Percentiles rank a stretch among this genome's conserved stretches.
phyloP scores from a whole-genome alignment of 1,284 basidiomycete species.

The Malassezia nana region DNA sequence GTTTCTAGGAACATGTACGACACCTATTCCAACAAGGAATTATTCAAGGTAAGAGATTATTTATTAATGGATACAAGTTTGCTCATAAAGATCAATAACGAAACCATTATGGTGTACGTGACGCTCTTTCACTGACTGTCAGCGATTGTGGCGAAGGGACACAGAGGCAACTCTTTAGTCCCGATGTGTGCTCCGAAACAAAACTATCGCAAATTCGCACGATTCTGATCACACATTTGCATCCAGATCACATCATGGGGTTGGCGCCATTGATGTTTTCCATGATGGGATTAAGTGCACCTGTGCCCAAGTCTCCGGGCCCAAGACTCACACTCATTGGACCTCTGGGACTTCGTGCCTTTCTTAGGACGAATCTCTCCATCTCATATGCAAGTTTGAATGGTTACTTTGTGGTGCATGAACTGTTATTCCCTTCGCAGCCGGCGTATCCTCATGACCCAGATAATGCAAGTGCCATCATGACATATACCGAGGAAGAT shows the following conservation, averaged over 20 bases:
- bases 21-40: conserved; percentile 37
- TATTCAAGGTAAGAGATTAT: conserved; percentile 28
- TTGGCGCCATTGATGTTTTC: conserved; percentile 39
- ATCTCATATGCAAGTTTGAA: conserved; percentile 37
- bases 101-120: conserved; percentile 33
- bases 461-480: neutral
- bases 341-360: conserved; percentile 36
- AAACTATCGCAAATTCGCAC: conserved; percentile 33
- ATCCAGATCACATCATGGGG: conserved; percentile 41
- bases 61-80: conserved; percentile 11
- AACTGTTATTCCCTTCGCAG: conserved; percentile 38
- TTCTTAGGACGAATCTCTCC: conserved; percentile 36
- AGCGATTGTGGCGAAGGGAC: conserved; percentile 45
- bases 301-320: neutral
- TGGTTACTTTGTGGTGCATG: conserved; percentile 41
- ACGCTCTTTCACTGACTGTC: neutral
- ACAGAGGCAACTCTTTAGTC: conserved; percentile 33
- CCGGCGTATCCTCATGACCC: conserved; percentile 15
- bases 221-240: conserved; percentile 43
- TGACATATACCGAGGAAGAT: conserved; percentile 10
- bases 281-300: conserved; percentile 33
- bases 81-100: conserved; percentile 33
- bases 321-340: conserved; percentile 38
- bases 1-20: conserved; percentile 43
- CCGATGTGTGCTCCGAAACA: conserved; percentile 32